phyloP scores from a whole-genome alignment of 2,329 filamentous ascomycete genomes.

The Neofusicoccum sp. region DNA sequence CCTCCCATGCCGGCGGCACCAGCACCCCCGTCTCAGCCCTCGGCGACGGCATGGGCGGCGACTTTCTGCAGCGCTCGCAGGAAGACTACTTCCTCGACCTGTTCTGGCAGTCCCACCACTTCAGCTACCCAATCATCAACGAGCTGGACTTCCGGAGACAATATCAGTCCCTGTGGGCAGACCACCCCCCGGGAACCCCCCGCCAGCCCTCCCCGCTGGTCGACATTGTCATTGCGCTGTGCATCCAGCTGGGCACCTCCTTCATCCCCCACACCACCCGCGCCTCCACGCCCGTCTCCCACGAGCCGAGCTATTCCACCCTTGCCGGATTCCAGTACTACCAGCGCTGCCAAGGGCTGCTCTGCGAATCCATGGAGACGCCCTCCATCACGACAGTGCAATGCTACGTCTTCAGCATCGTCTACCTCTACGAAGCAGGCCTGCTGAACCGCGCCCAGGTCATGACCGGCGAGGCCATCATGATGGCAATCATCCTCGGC shows the following conservation, averaged over 20 bases:
- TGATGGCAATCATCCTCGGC: constrained; percentile 48
- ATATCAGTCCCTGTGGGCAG: constrained; percentile 33
- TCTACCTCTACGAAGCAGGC: constrained; percentile 49
- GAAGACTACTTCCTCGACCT: constrained; percentile 50
- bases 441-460: constrained; percentile 49
- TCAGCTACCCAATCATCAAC: constrained; percentile 44
- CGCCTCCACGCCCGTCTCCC: not conserved
- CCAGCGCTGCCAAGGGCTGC: not conserved
- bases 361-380: not conserved
- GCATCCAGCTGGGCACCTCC: constrained; percentile 49
- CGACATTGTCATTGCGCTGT: constrained; percentile 53
- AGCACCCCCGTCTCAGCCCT: not conserved
- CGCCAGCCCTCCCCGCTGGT: constrained; percentile 50
- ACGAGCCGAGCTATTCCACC: not conserved
- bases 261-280: constrained; percentile 18
- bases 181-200: constrained; percentile 17
- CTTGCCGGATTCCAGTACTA: constrained; percentile 7
- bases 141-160: constrained; percentile 46
- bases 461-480: constrained; percentile 39
- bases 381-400: constrained; percentile 47
- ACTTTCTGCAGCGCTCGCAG: constrained; percentile 39
- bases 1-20: not conserved
- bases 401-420: constrained; percentile 43
- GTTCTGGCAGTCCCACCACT: constrained; percentile 51
- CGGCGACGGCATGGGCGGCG: constrained; percentile 8